A percentile compares a stretch with the other conserved stretches of the same genome.
These are phyloP conservation scores for Friedmanniomyces simplex DNA, from an alignment of 495 filamentous ascomycete genomes.

Conservation along the genomic window DNA sequence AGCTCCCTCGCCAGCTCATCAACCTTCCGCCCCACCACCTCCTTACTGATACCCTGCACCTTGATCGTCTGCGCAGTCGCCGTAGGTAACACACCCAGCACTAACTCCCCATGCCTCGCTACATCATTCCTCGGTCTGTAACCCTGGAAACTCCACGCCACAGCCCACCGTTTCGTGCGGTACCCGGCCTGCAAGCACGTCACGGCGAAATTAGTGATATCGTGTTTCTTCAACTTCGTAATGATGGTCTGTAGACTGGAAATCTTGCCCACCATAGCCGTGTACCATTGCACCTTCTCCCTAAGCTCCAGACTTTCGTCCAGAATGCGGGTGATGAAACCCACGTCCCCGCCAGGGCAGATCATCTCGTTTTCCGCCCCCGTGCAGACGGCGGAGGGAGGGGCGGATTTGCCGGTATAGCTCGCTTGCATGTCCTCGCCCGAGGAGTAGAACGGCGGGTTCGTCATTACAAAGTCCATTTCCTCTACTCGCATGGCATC, in stretches of 20 bases:
- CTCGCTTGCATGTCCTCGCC: conserved; percentile 54
- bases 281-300: conserved; percentile 71
- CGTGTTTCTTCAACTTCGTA: conserved; percentile 44
- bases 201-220: conserved; percentile 70
- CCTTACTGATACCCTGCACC: conserved; percentile 27
- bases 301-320: conserved; percentile 55
- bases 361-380: conserved; percentile 83
- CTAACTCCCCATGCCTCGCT: conserved; percentile 38
- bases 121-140: conserved; percentile 50
- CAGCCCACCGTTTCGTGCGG: conserved; percentile 74
- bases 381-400: conserved; percentile 70
- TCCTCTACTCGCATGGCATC: conserved; percentile 41
- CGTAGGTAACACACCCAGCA: conserved; percentile 51
- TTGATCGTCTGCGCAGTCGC: conserved; percentile 47
- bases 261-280: conserved; percentile 79
- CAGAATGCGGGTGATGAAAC: conserved; percentile 66
- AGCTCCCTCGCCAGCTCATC: conserved; percentile 37
- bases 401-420: conserved; percentile 46
- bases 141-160: conserved; percentile 76
- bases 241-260: conserved; percentile 58
- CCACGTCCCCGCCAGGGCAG: conserved; percentile 69
- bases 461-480: conserved; percentile 86
- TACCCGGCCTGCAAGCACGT: conserved; percentile 70
- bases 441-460: conserved; percentile 86
- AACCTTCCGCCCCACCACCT: conserved; percentile 25